Evolutionary conservation across 768 basidiomycete species (phyloP).

Genomic region (Tricholoma sp.): DNA sequence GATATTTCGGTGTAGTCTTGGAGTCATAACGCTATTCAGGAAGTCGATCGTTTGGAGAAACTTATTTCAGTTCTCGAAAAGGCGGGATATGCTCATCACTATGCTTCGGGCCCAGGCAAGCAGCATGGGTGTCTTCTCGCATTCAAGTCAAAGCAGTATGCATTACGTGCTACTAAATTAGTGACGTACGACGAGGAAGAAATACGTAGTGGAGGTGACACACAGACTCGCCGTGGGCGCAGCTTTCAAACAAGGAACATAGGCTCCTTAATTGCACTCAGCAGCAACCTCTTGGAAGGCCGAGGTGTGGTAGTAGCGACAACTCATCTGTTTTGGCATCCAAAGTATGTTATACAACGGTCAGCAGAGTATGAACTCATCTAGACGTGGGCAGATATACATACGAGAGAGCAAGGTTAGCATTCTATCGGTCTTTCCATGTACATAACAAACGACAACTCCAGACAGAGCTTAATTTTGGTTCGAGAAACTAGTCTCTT

Average conservation of each 20-base stretch:
- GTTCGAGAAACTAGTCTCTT: conserved; percentile 59
- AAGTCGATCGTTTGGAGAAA: conserved; percentile 79
- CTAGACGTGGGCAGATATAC: conserved; percentile 43
- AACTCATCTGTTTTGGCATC: conserved; percentile 96
- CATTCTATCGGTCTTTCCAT: neutral
- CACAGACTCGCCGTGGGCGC: conserved; percentile 39
- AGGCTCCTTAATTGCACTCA: conserved; percentile 66
- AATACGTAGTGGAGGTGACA: conserved; percentile 35
- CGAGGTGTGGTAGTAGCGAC: conserved; percentile 76
- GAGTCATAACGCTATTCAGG: conserved; percentile 38
- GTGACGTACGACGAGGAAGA: conserved; percentile 68
- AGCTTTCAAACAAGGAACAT: conserved; percentile 79
- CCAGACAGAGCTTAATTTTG: conserved; percentile 75
- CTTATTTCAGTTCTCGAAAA: conserved; percentile 61
- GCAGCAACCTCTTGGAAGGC: conserved; percentile 29
- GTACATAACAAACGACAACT: neutral
- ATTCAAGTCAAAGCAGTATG: conserved; percentile 52
- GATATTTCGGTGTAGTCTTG: neutral
- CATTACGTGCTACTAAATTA: conserved; percentile 37
- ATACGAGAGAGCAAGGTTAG: conserved; percentile 77
- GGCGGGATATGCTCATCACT: conserved; percentile 60
- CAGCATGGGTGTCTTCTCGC: conserved; percentile 84
- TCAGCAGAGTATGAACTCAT: neutral
- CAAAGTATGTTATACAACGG: conserved; percentile 49
- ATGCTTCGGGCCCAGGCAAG: conserved; percentile 69